Evolutionary conservation across 768 basidiomycete species (phyloP), one percentile per base, ranked within the genome.

Genomic region (Lyophyllum semitale): DNA sequence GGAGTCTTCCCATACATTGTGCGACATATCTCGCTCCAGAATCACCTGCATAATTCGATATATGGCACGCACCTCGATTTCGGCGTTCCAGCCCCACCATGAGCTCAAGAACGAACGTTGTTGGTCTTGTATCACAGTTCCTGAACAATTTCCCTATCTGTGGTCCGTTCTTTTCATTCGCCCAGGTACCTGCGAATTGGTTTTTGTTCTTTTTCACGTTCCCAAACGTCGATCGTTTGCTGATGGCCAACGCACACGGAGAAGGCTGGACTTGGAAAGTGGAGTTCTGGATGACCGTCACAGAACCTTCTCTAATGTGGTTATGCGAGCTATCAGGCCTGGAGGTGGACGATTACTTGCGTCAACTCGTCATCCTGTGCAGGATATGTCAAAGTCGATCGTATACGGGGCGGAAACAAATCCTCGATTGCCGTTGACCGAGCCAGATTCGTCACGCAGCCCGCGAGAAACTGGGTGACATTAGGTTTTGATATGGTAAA

Each of bases 351-450:
- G 3, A 35, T 9, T 11, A n/a, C 20, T 20, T 32, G 29, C 23
- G 20, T 35, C 18, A 4, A 13, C n/a, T 33, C 33, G n/a, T 35
- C n/a, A 18, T 23, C 47, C 33, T 17, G 30, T 22, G 51, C 37
- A 15, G 8, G 30, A 8, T 17, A 53, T 25, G 26, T 17, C 51
- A 26, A 13, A 32, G 42, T 46, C 51, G 43, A 53, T 46, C 51
- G 32, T 37, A 32, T 33, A 53, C 17, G 44, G 46, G 44, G 43
- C 25, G 42, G 51, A 35, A 45, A 15, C 43, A 44, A 53, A 45
- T 37, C 13, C 13, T 33, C 30, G 35, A 46, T 46, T n/a, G n/a
- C n/a, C n/a, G n/a, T n/a, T n/a, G n/a, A n/a, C n/a, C n/a, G n/a
- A n/a, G n/a, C n/a, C 32, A 45, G 20, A 9, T 22, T 18, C 27